Evolutionary conservation across 495 filamentous ascomycete species (phyloP).

Genomic region (Penicillium alfredii): DNA sequence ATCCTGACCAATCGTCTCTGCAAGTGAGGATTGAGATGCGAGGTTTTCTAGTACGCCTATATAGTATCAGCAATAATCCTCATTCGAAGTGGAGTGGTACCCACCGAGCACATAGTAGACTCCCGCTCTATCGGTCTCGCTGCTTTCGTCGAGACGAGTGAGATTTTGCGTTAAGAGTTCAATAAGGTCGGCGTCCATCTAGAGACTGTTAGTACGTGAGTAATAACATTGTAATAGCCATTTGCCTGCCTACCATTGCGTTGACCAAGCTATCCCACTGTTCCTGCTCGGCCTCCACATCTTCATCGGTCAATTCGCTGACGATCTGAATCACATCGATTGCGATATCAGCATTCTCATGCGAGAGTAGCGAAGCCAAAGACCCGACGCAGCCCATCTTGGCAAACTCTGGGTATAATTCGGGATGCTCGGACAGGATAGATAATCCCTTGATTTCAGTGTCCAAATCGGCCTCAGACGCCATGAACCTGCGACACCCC

Average conservation of each 20-base stretch:
- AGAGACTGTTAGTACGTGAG: constrained; percentile 16
- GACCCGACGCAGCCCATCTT: constrained; percentile 70
- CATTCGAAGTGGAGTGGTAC: constrained; percentile 1
- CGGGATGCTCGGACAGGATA: constrained; percentile 80
- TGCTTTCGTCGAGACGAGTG: constrained; percentile 69
- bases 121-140: constrained; percentile 73
- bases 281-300: constrained; percentile 74
- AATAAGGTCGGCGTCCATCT: constrained; percentile 73
- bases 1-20: constrained; percentile 64
- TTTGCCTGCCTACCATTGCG: constrained; percentile 51
- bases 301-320: constrained; percentile 88
- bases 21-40: constrained; percentile 59
- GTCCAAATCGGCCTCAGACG: constrained; percentile 87
- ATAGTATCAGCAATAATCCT: constrained; percentile 8
- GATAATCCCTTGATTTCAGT: constrained; percentile 82
- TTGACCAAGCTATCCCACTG: constrained; percentile 82
- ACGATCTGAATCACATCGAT: constrained; percentile 89
- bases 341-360: constrained; percentile 97
- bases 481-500: constrained; percentile 55
- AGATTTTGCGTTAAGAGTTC: constrained; percentile 81
- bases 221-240: neutral
- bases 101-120: constrained; percentile 76
- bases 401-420: constrained; percentile 78
- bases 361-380: constrained; percentile 74
- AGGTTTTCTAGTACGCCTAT: constrained; percentile 76